Base-by-base conservation (phyloP, 2,329 filamentous ascomycete genomes). In the Scytalidium sp. region DNA sequence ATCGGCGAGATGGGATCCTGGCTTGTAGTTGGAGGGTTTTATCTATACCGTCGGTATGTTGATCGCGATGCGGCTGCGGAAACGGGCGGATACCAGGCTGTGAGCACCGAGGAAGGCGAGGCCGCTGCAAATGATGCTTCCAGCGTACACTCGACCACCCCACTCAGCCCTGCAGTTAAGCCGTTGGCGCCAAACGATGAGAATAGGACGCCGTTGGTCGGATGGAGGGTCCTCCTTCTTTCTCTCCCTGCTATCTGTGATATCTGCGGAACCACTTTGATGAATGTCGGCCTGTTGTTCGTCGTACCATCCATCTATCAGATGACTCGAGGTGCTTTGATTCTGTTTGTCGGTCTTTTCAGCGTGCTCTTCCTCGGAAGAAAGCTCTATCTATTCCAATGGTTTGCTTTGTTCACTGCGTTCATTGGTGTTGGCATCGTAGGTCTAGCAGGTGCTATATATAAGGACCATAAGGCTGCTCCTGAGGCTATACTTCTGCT, bases 231-330 rank as follows among this genome's bases (percentile, higher is more conserved):
- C 19, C 63, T 87, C 3, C 70, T 97, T 23, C 80, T 99, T 47
- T 86, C 91, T 7, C 74, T 96, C 10, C 94, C 94, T 1, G 89
- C 94, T 40, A 87, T 91, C 64, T 97, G 92, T 71, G 94, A 99
- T 67, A 96, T 97, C 56, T 84, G 88, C 20, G 94, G 90, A 43
- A 99, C 94, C 3, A 99, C 94, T 3, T 80, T 97, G 49, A 97
- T 99, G 92, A 99, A 99, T 64, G 88, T 90, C 3, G 94, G 94
- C 3, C 77, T 99, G 58, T 78, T 97, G 44, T 92, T 97, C 66
- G 92, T 97, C 20, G 94, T 90, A 11, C 90, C 94, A 1, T 95
- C 90, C 53, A 97, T 99, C 64, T 99, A 97, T 71, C 94, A 99
- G 72, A 99, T 99, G 94, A 97, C 93, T 1, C 80, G 94, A 51